Evolutionary conservation across 306 rosid species (phyloP).

Genomic region (Malus domestica): DNA sequence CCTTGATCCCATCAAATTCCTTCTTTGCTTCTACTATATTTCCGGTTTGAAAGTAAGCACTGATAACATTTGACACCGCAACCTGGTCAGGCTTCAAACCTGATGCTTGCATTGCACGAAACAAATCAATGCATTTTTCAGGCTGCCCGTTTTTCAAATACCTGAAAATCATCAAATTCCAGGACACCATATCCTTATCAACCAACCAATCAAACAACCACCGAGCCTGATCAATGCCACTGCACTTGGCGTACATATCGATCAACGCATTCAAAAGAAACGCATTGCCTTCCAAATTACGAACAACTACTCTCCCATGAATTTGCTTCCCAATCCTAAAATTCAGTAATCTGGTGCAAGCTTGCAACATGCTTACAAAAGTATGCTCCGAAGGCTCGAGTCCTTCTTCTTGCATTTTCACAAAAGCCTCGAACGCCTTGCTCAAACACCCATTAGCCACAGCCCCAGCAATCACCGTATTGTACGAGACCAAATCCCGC

Average conservation of each 20-base stretch:
- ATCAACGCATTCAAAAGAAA: conserved; percentile 18
- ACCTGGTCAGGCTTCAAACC: conserved; percentile 26
- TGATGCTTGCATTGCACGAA: conserved; percentile 7
- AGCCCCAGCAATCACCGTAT: conserved; percentile 42
- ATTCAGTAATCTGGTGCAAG: conserved; percentile 28
- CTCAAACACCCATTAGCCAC: conserved; percentile 33
- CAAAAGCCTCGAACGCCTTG: conserved; percentile 31
- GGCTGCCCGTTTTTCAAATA: conserved; percentile 23
- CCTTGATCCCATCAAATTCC: conserved; percentile 10
- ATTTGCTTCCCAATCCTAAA: conserved; percentile 45
- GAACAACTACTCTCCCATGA: conserved; percentile 33
- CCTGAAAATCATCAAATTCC: conserved; percentile 27
- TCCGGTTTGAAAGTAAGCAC: conserved; percentile 21
- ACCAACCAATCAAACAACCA: conserved; percentile 21
- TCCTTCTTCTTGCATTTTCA: conserved; percentile 46
- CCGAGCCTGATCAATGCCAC: conserved; percentile 26
- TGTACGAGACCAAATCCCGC: conserved; percentile 49
- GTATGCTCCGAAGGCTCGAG: conserved; percentile 41
- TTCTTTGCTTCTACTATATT: conserved; percentile 18
- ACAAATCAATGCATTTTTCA: conserved; percentile 17
- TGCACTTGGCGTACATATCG: conserved; percentile 24
- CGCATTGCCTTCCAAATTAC: conserved; percentile 11
- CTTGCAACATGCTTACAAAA: conserved; percentile 50
- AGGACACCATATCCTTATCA: conserved; percentile 20
- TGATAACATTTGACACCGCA: conserved; percentile 13